Conservation (phyloP, 305 asterid species). For the Stenogyne calaminthoides region DNA sequence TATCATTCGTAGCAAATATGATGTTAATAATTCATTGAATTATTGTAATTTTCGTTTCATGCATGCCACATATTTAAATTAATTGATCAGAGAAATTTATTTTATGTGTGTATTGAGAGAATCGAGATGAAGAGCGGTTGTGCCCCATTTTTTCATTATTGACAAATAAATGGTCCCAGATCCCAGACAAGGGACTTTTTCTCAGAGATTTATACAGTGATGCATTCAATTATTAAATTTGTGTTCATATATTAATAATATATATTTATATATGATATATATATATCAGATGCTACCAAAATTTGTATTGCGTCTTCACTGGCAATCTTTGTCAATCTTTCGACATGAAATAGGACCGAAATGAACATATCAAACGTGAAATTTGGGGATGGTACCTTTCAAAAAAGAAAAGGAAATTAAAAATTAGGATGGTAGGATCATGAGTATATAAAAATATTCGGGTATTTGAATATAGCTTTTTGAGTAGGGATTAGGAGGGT, state of each 20-base stretch:
- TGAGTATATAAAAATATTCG: too few species aligned
- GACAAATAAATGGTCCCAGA: constrained; percentile 58
- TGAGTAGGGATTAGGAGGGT: too few species aligned
- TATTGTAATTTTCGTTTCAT: neutral
- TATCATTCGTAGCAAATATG: neutral
- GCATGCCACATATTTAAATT: neutral
- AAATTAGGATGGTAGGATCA: too few species aligned
- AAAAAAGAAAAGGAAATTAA: too few species aligned
- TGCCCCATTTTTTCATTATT: constrained; percentile 35
- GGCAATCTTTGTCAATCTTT: neutral
- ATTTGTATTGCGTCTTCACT: neutral
- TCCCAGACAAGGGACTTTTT: constrained; percentile 45
- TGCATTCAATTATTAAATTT: neutral
- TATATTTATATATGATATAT: neutral
- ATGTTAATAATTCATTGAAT: neutral
- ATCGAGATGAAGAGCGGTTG: constrained; percentile 41
- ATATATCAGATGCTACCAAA: neutral
- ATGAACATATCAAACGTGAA: neutral
- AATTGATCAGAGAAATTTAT: neutral
- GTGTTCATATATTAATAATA: neutral
- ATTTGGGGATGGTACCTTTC: too few species aligned
- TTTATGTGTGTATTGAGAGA: constrained; percentile 33
- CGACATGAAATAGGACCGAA: neutral
- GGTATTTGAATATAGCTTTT: too few species aligned
- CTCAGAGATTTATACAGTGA: constrained; percentile 35